phyloP scores from a whole-genome alignment of 345 rosid genomes.

The Limnanthes douglasii region DNA sequence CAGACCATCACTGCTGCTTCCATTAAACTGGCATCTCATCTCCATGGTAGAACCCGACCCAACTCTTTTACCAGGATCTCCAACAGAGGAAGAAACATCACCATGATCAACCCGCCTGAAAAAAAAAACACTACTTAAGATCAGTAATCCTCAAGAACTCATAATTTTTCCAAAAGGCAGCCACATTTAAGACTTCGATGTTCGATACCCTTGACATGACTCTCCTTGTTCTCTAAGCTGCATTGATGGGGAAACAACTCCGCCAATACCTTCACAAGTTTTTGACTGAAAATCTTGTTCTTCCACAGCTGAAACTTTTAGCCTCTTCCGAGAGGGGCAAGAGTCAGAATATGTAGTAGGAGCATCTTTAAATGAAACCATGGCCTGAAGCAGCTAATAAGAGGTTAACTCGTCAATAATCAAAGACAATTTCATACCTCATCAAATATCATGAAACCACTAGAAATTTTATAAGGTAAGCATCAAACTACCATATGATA shows the following conservation, averaged over 20 bases:
- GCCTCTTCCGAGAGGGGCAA: constrained; percentile 19
- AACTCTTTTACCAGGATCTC: constrained; percentile 20
- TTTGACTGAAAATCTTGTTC: constrained; percentile 9
- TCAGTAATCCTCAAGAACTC: not conserved
- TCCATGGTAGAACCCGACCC: constrained; percentile 23
- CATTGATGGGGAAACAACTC: constrained; percentile 10
- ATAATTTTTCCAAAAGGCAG: not conserved
- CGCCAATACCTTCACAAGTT: constrained; percentile 15
- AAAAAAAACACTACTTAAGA: constrained; percentile 1
- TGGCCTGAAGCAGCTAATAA: too few relatives aligned
- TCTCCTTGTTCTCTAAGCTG: constrained; percentile 15
- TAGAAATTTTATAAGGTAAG: too few relatives aligned
- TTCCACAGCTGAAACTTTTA: constrained; percentile 15
- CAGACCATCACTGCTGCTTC: constrained; percentile 26
- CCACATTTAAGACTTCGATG: too few relatives aligned
- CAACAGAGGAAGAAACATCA: constrained; percentile 16
- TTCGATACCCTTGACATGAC: constrained; percentile 20
- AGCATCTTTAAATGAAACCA: constrained; percentile 38
- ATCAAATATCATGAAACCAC: too few relatives aligned
- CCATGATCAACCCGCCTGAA: constrained; percentile 20
- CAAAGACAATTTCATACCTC: too few relatives aligned
- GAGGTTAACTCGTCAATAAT: too few relatives aligned
- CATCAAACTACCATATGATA: too few relatives aligned
- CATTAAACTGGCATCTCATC: constrained; percentile 49
- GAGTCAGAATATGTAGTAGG: constrained; percentile 5